Conservation (phyloP, 345 rosid genomes). For the Kernera saxatilis region DNA sequence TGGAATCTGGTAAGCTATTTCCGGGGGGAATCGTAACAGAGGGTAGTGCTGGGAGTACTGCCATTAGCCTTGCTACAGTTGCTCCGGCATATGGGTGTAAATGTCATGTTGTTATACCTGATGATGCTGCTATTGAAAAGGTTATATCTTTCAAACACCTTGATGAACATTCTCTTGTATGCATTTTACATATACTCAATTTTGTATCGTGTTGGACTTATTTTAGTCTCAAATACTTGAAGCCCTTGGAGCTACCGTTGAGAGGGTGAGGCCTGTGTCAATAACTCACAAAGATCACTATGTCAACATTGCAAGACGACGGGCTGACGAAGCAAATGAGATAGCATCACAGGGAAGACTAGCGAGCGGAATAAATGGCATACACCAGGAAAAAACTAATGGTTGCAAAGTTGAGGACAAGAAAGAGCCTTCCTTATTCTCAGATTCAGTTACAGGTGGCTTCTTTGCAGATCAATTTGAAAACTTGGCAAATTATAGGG, state of each 20-base stretch:
- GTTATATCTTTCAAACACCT: constrained; percentile 26
- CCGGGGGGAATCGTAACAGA: constrained; percentile 79
- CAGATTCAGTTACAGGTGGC: constrained; percentile 56
- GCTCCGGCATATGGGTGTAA: constrained; percentile 87
- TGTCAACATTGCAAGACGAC: constrained; percentile 82
- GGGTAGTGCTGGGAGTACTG: constrained; percentile 98
- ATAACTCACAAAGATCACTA: constrained; percentile 88
- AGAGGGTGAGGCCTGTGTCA: constrained; percentile 91
- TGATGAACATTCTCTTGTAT: background rate
- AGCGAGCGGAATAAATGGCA: constrained; percentile 24
- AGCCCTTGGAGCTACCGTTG: constrained; percentile 92
- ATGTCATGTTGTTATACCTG: constrained; percentile 96
- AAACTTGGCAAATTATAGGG: constrained; percentile 84
- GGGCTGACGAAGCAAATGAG: constrained; percentile 73
- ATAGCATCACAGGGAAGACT: constrained; percentile 40
- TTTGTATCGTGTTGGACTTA: constrained; percentile 8
- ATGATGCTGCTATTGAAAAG: constrained; percentile 95
- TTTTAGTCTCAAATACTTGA: constrained; percentile 84
- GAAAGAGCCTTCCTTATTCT: constrained; percentile 34
- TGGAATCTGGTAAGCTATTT: constrained; percentile 64
- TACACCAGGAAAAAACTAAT: constrained; percentile 32
- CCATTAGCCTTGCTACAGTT: constrained; percentile 92
- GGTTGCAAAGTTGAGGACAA: constrained; percentile 38
- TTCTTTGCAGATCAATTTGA: constrained; percentile 97
- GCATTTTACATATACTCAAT: background rate